These are phyloP conservation scores for Pseudogymnoascus sp. DNA, from an alignment of 2,329 filamentous ascomycete genomes.

Conservation along the genomic window DNA sequence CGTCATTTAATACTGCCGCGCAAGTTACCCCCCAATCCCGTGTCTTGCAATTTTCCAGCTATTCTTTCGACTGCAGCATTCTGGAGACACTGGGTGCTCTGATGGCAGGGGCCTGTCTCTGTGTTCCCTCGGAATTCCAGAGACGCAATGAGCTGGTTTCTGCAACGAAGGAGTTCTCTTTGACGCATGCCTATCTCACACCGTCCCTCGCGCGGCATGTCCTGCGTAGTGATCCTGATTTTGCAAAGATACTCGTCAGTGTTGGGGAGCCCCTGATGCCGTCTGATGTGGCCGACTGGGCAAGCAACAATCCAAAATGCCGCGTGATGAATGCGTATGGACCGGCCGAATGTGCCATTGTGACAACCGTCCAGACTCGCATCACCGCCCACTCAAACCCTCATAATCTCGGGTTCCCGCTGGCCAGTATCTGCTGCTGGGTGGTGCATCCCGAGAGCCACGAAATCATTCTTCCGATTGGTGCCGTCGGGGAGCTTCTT, in stretches of 20 bases:
- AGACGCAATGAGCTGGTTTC: slow-evolving; percentile 65
- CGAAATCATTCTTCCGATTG: not conserved
- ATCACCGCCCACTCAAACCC: slow-evolving; percentile 20
- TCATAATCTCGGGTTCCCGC: slow-evolving; percentile 13
- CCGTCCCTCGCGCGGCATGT: slow-evolving; percentile 64
- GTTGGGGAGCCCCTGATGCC: slow-evolving; percentile 73
- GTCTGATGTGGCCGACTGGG: slow-evolving; percentile 36
- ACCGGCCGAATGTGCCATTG: slow-evolving; percentile 57
- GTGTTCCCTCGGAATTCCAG: slow-evolving; percentile 54
- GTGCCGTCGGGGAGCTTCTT: slow-evolving; percentile 3
- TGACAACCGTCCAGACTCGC: slow-evolving; percentile 27
- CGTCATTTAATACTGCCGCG: slow-evolving; percentile 20
- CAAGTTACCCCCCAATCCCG: slow-evolving; percentile 31
- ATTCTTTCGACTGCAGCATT: slow-evolving; percentile 7
- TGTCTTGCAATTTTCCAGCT: slow-evolving; percentile 27
- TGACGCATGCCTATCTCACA: slow-evolving; percentile 30
- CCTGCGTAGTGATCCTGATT: slow-evolving; percentile 71
- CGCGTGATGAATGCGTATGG: slow-evolving; percentile 52
- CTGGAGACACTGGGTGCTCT: slow-evolving; percentile 7
- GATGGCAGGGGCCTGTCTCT: slow-evolving; percentile 33
- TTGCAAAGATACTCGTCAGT: slow-evolving; percentile 67
- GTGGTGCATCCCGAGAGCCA: slow-evolving; percentile 19
- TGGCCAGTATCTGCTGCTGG: slow-evolving; percentile 24
- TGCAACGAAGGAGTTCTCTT: slow-evolving; percentile 49
- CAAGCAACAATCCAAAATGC: slow-evolving; percentile 16